Evolutionary conservation across 352 stramenopile species (phyloP).

Genomic region (Pythium rhizo-oryzae): DNA sequence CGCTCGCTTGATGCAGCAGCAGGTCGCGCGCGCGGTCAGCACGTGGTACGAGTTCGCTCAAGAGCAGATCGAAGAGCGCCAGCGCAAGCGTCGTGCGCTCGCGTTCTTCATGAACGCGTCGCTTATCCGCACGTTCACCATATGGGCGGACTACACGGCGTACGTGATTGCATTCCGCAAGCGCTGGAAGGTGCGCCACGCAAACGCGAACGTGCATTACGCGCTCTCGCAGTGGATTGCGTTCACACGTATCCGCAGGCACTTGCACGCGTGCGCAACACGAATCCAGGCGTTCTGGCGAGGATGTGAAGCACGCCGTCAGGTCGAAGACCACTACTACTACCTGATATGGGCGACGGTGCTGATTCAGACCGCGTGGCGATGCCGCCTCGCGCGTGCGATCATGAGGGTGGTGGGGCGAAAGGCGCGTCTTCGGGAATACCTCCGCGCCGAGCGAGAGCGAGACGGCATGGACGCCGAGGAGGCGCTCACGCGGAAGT

Average conservation of each 20-base stretch:
- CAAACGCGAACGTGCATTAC: slow-evolving; percentile 56
- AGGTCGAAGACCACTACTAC: slow-evolving; percentile 65
- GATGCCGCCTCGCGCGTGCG: slow-evolving; percentile 48
- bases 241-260: slow-evolving; percentile 35
- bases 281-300: slow-evolving; percentile 71
- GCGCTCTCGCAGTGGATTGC: slow-evolving; percentile 54
- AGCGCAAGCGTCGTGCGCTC: slow-evolving; percentile 53
- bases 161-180: slow-evolving; percentile 46
- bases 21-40: slow-evolving; percentile 44
- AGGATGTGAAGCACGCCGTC: slow-evolving; percentile 40
- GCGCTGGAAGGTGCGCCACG: slow-evolving; percentile 46
- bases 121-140: slow-evolving; percentile 57
- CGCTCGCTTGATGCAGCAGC: slow-evolving; percentile 44
- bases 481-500: slow-evolving; percentile 41
- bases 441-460: slow-evolving; percentile 66
- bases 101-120: slow-evolving; percentile 66
- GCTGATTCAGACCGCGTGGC: slow-evolving; percentile 75
- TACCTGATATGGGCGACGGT: slow-evolving; percentile 62
- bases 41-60: slow-evolving; percentile 73
- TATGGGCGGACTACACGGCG: slow-evolving; percentile 46
- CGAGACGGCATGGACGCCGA: slow-evolving; percentile 58
- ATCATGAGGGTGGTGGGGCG: slow-evolving; percentile 55
- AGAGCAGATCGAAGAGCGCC: slow-evolving; percentile 49
- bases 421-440: slow-evolving; percentile 67
- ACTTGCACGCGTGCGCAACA: slow-evolving; percentile 40